These are phyloP conservation scores for Aureoboletus auriporus DNA, from an alignment of 768 basidiomycete genomes.

Conservation along the genomic window DNA sequence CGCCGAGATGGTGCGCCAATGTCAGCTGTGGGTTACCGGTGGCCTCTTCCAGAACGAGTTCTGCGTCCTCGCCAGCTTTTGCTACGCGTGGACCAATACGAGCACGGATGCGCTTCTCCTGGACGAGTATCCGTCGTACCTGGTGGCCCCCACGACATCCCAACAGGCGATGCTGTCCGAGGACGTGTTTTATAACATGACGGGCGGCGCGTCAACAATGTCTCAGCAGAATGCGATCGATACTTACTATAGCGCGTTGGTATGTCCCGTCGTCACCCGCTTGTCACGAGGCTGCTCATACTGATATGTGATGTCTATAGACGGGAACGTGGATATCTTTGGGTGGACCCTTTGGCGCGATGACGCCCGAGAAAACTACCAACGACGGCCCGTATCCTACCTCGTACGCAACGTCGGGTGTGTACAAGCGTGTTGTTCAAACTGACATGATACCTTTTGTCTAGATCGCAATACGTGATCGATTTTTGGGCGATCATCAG, in stretches of 20 bases:
- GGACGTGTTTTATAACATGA: constrained; percentile 18
- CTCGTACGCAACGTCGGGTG: constrained; percentile 5
- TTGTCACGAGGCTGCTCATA: too few relatives aligned
- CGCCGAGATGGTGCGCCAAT: constrained; percentile 11
- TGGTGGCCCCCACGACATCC: constrained; percentile 7
- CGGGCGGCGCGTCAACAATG: constrained; percentile 14
- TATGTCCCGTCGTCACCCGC: too few relatives aligned
- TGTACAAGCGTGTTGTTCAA: neutral
- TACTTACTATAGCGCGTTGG: constrained; percentile 19
- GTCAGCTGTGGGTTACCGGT: constrained; percentile 15
- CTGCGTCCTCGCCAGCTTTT: constrained; percentile 23
- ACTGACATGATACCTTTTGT: neutral
- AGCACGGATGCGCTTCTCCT: constrained; percentile 18
- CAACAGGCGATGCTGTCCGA: constrained; percentile 13
- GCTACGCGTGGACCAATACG: constrained; percentile 20
- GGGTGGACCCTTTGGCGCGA: constrained; percentile 7
- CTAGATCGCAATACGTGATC: constrained; percentile 17
- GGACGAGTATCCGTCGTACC: constrained; percentile 10
- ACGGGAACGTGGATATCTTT: constrained; percentile 11
- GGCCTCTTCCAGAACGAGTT: constrained; percentile 24
- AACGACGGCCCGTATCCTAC: constrained; percentile 20
- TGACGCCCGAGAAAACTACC: constrained; percentile 2
- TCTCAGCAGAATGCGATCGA: constrained; percentile 19
- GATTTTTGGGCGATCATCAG: constrained; percentile 19
- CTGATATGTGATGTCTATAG: neutral